These are phyloP conservation scores for Vachellia collinsii DNA, from an alignment of 306 rosid species.

Conservation along the genomic window DNA sequence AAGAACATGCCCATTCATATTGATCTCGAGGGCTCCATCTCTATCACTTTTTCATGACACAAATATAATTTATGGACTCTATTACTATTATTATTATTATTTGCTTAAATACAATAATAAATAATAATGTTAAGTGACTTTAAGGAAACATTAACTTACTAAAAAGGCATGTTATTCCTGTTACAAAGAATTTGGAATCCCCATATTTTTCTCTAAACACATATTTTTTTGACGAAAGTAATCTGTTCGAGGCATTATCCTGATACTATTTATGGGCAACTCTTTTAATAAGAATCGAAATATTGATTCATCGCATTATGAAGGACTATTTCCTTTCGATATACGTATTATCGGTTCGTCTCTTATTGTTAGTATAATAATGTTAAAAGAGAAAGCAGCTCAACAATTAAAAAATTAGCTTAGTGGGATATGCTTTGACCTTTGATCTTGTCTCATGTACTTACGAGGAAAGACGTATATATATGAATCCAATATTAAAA, in stretches of 20 bases:
- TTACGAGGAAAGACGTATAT: background rate
- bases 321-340: too few species aligned
- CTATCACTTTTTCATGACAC: constrained; percentile 36
- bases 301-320: too few species aligned
- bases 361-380: background rate
- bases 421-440: background rate
- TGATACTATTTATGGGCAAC: too few species aligned
- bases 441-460: background rate
- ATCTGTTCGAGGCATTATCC: too few species aligned
- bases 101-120: background rate
- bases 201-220: background rate
- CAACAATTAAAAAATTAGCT: background rate
- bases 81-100: background rate
- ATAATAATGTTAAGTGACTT: background rate
- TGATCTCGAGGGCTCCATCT: constrained; percentile 43
- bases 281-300: too few species aligned
- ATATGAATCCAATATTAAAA: background rate
- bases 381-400: background rate
- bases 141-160: background rate
- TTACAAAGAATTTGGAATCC: background rate
- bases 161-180: background rate
- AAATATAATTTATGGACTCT: constrained; percentile 10
- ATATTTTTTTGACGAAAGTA: too few species aligned
- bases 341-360: too few species aligned
- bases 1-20: background rate